Evolutionary conservation across 2,329 filamentous ascomycete genomes (phyloP), one percentile per base, ranked within the genome.

Genomic region (Fragosphaeria purpurea): DNA sequence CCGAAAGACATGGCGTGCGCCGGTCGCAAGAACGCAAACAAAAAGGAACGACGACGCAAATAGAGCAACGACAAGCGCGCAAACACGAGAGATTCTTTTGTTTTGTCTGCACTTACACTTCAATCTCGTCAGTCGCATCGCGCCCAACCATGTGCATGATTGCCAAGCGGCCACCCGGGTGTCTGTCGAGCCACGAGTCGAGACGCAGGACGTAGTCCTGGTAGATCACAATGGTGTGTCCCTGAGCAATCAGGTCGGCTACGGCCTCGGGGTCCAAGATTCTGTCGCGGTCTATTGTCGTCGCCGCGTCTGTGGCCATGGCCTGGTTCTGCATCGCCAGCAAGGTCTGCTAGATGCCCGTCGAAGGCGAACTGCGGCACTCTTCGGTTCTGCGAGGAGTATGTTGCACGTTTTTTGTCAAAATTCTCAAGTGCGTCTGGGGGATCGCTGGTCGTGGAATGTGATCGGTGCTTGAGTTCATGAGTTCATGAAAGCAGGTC

Each of bases 131-230:
- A 22, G 75, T 77, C 31, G 77, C 75, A 63, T 80, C 77, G 62
- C 69, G 70, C 50, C 77, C 77, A 4, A 80, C 73, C 75, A 80
- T 81, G 65, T 83, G 79, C 55, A 76, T 60, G 54, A 82, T 79
- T 22, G 78, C 75, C 32, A 82, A 65, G 11, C 69, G 65, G 35
- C 80, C 80, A 22, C 80, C 80, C 0, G 80, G 80, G 58, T 83
- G 80, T 50, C 66, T 71, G 50, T 73, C 61, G 56, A 82, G 69
- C 80, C 79, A 83, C 42, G 67, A 65, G 58, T 80, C 75, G 39
- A 83, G 72, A 50, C 70, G 68, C 56, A 83, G 65, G 12, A 78
- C 73, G 47, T 67, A 59, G 43, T 75, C 77, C 44, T 81, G 71
- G 56, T 72, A 73, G 50, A 83, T 73, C 56, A 82, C 72, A 50